phyloP scores from a whole-genome alignment of 2,329 filamentous ascomycete genomes.

The Hymenoscyphus scutula region DNA sequence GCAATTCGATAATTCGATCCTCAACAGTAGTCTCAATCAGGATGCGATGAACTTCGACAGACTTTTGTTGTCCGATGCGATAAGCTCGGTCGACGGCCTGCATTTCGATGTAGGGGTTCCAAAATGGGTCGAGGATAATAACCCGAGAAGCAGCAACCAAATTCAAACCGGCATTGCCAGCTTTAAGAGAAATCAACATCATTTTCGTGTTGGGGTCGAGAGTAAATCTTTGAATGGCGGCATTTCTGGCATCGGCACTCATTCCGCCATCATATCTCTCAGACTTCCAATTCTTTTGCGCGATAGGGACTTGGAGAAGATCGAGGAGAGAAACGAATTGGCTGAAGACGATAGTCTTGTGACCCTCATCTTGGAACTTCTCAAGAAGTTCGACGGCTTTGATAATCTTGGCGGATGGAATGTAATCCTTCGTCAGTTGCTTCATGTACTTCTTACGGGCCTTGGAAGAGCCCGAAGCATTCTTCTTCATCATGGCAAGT shows the following conservation, averaged over 20 bases:
- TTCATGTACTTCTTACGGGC: slow-evolving; percentile 69
- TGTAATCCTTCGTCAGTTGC: slow-evolving; percentile 69
- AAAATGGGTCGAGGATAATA: slow-evolving; percentile 89
- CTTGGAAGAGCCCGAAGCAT: slow-evolving; percentile 60
- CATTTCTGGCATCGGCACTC: slow-evolving; percentile 62
- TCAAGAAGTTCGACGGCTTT: slow-evolving; percentile 64
- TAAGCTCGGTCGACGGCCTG: slow-evolving; percentile 89
- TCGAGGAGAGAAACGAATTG: slow-evolving; percentile 80
- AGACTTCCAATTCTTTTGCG: slow-evolving; percentile 49
- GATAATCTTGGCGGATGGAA: slow-evolving; percentile 72
- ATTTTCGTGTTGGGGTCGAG: slow-evolving; percentile 59
- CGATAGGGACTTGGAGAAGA: slow-evolving; percentile 70
- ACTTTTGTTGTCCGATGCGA: slow-evolving; percentile 74
- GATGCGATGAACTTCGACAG: slow-evolving; percentile 78
- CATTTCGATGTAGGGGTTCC: slow-evolving; percentile 91
- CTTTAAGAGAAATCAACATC: slow-evolving; percentile 76
- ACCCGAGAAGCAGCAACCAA: slow-evolving; percentile 79
- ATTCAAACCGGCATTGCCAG: slow-evolving; percentile 83
- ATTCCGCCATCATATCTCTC: slow-evolving; percentile 75
- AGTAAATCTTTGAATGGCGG: slow-evolving; percentile 64
- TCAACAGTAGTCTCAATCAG: slow-evolving; percentile 78
- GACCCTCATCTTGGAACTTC: slow-evolving; percentile 44
- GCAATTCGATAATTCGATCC: slow-evolving; percentile 77
- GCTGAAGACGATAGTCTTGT: slow-evolving; percentile 80
- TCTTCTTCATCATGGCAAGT: slow-evolving; percentile 64